Conservation (phyloP, 2,329 filamentous ascomycete genomes). For the Botrytis byssoidea region DNA sequence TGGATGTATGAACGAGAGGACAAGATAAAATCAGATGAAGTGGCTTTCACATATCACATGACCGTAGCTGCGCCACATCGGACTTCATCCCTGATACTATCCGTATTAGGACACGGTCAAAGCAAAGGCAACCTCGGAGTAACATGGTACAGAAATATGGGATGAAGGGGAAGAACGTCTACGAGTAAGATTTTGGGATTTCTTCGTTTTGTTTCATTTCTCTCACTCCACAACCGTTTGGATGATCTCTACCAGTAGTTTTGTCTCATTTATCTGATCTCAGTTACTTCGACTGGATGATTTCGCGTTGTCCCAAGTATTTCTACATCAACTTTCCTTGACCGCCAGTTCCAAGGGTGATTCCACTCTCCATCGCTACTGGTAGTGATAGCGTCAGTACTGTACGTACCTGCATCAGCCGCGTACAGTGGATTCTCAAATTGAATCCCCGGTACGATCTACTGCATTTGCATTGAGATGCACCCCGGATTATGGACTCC, state of each 20-base stretch:
- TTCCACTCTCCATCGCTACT: neutral
- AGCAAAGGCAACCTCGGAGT: slow-evolving; percentile 4
- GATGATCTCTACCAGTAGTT: neutral
- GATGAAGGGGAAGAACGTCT: neutral
- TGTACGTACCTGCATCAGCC: neutral
- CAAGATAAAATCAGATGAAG: neutral
- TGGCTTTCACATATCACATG: neutral
- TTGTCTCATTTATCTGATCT: neutral
- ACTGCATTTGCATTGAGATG: slow-evolving; percentile 14
- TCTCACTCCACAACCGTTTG: slow-evolving; percentile 7
- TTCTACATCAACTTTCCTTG: slow-evolving; percentile 7
- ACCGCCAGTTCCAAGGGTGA: neutral
- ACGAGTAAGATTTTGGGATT: neutral
- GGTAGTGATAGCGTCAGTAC: neutral
- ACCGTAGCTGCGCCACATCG: neutral
- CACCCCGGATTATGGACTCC: slow-evolving; percentile 15
- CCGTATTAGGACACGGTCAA: slow-evolving; percentile 14
- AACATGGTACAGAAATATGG: slow-evolving; percentile 1
- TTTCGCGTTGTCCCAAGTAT: neutral
- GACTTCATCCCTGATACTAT: neutral
- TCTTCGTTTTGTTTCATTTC: slow-evolving; percentile 9
- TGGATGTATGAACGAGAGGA: neutral
- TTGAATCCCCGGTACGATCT: neutral
- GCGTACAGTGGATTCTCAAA: neutral
- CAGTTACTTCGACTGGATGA: neutral